Conservation (phyloP, 2,329 filamentous ascomycete genomes). For the Verticillium isaacii region DNA sequence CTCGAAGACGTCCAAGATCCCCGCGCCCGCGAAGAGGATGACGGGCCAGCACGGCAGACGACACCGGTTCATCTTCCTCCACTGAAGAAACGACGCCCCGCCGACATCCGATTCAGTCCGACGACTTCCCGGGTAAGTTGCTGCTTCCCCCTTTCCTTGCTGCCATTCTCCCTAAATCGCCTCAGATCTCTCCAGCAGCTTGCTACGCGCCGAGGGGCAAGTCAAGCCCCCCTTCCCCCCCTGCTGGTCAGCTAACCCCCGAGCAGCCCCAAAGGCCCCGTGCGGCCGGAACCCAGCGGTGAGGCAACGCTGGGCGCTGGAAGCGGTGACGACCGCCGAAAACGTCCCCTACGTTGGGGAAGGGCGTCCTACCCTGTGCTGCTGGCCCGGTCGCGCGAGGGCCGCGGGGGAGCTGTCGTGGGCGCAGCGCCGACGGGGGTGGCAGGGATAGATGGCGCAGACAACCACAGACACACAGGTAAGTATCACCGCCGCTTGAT, state of each 20-base stretch:
- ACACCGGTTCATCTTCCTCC: not conserved
- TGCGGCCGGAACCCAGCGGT: no score
- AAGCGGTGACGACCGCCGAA: not conserved
- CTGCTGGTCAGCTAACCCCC: no score
- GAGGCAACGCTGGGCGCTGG: not conserved
- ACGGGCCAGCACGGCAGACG: not conserved
- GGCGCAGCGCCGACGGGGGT: no score
- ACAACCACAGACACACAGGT: not conserved
- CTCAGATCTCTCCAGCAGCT: no score
- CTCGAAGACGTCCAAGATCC: not conserved
- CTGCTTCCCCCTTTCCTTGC: no score
- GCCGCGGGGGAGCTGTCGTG: not conserved
- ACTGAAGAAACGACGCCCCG: not conserved
- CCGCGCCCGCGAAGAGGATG: not conserved
- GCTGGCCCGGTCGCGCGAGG: not conserved
- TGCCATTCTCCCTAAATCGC: no score
- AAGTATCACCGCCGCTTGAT: not conserved
- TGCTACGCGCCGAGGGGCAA: not conserved
- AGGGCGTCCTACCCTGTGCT: not conserved
- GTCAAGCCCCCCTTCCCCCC: not conserved
- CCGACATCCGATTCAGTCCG: not conserved
- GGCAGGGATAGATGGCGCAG: not conserved
- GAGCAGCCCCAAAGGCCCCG: no score
- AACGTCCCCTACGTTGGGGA: not conserved
- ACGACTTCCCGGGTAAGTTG: no score